phyloP scores from a whole-genome alignment of 148 eudicot species.

The Limonium bicolor region DNA sequence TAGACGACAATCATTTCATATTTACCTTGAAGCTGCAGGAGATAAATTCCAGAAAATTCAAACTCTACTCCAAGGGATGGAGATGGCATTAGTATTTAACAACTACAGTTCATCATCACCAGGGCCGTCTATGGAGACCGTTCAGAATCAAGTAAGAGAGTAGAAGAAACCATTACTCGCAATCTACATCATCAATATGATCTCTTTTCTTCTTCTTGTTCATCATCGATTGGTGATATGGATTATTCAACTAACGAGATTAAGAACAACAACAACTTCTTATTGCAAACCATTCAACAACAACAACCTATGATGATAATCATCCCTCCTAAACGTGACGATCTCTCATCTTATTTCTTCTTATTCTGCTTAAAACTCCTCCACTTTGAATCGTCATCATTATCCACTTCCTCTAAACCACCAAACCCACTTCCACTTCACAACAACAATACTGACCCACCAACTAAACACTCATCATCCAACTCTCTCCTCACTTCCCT shows the following conservation, averaged over 20 bases:
- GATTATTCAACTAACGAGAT: too few species aligned
- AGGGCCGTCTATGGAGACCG: constrained; percentile 7
- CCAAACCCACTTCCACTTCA: too few species aligned
- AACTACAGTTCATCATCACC: constrained; percentile 13
- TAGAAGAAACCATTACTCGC: constrained; percentile 21
- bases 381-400: constrained; percentile 27
- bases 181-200: constrained; percentile 12
- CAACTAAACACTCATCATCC: too few species aligned
- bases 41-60: constrained; percentile 36
- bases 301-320: neutral
- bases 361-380: constrained; percentile 51
- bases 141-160: constrained; percentile 13
- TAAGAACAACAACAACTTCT: constrained; percentile 4
- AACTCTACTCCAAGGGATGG: constrained; percentile 49
- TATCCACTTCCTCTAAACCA: too few species aligned
- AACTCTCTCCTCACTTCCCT: too few species aligned
- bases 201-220: constrained; percentile 15
- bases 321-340: constrained; percentile 20
- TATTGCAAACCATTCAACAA: constrained; percentile 33
- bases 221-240: too few species aligned
- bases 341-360: constrained; percentile 47
- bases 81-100: constrained; percentile 29
- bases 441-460: too few species aligned
- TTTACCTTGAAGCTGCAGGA: constrained; percentile 35
- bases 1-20: too few species aligned